Evolutionary conservation across 257 asterid genomes (phyloP).

Genomic region (Solanum dulcamara): DNA sequence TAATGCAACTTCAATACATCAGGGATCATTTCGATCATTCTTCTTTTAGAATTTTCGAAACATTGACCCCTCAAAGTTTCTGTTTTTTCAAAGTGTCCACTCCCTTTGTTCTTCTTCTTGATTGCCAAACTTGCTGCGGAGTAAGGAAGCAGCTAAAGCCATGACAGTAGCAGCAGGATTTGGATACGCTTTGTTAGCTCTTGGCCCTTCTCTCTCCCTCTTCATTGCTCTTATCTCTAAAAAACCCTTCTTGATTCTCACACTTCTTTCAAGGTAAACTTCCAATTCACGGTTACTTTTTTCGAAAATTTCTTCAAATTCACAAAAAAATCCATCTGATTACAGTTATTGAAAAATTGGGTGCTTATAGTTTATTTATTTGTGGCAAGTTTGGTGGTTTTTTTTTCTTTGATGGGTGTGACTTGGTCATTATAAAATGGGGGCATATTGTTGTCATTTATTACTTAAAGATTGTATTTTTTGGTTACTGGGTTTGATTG

Average conservation of each 20-base stretch:
- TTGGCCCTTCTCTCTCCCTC: conserved; percentile 84
- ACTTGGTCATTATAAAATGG: neutral
- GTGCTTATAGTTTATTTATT: neutral
- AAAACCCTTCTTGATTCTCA: conserved; percentile 82
- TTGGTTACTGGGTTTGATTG: neutral
- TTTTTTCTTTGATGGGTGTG: neutral
- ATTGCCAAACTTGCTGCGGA: neutral
- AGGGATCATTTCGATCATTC: neutral
- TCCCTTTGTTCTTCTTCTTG: neutral
- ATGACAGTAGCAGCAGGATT: conserved; percentile 89
- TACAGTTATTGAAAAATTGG: neutral
- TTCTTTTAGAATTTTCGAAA: neutral
- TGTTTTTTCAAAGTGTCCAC: neutral
- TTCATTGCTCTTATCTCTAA: conserved; percentile 61
- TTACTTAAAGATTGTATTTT: neutral
- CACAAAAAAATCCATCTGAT: neutral
- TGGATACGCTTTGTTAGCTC: conserved; percentile 65
- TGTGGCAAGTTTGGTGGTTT: neutral
- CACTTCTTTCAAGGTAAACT: conserved; percentile 66
- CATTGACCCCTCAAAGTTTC: neutral
- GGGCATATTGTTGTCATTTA: neutral
- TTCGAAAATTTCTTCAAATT: neutral
- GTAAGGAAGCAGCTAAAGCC: neutral
- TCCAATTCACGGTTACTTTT: neutral
- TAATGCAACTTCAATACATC: no score